Evolutionary conservation across 164 flowering plant genomes (phyloP), one percentile per base, ranked within the genome.

Genomic region (Aristolochia californica): DNA sequence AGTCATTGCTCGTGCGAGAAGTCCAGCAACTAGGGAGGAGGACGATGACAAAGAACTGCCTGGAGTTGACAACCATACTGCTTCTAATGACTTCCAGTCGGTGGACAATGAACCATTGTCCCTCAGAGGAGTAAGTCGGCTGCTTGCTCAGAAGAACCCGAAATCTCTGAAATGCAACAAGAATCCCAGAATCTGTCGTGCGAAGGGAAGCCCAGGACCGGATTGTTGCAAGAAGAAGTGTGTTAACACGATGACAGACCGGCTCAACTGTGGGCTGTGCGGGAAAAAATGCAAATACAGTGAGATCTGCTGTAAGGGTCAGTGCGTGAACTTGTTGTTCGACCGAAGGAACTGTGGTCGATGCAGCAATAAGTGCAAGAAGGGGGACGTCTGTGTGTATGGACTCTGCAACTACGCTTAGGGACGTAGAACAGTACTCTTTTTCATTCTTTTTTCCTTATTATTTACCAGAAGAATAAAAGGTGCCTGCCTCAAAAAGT

Each of bases 391-490:
- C 1, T 75, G 76, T 55, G 52, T 27, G 16, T 63, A 62, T 62
- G 79, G 79, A 43, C 52, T 75, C 59, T 72, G 76, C 66, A 67
- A 48, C 26, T 75, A 75, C 55, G 79, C 62, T 23, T 69, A 40
- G 53, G 22, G 27, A 16, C 5, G 17, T 30, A 30, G 22, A 43
- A 3, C 8, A 17, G 3, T 11, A 11, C 20, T 2, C 4, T 12
- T 45, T 15, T 17, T 14, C 50, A 11, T 47, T 17, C 50, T 17
- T 4, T 17, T n/a, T 17, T 17, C n/a, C n/a, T 47, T 4, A 34
- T 34, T 34, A 34, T 34, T 34, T 34, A 5, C 40, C 10, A 34
- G 40, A 34, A 9, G 7, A 34, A 34, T 34, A 34, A 34, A 34
- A 34, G 10, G 40, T 34, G 40, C 40, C 40, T 34, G 40, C 10